Conservation (phyloP, 169 alveolate species). For the Miamiensis avidus region DNA sequence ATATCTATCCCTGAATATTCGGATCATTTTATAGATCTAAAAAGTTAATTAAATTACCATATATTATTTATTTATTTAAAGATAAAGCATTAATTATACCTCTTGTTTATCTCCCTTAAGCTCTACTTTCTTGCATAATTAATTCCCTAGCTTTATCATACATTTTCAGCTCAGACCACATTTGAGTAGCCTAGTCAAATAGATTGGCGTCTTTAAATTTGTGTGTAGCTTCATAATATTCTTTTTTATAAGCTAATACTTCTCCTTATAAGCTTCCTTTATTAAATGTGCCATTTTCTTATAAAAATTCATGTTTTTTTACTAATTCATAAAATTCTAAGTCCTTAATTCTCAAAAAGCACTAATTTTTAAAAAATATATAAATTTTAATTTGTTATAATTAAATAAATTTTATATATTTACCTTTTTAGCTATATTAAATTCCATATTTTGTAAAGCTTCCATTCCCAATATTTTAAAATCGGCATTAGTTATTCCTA, state of each 20-base stretch:
- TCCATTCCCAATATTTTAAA: slow-evolving; percentile 89
- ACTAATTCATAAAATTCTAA: slow-evolving; percentile 76
- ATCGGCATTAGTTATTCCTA: slow-evolving; percentile 91
- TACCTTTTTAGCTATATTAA: slow-evolving; percentile 85
- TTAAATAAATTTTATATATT: background rate
- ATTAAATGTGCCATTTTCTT: slow-evolving; percentile 54
- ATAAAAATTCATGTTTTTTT: slow-evolving; percentile 65
- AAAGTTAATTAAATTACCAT: too few species aligned
- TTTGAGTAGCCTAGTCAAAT: background rate
- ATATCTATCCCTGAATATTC: too few species aligned
- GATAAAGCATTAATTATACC: background rate
- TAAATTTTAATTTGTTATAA: background rate
- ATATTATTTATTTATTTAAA: too few species aligned
- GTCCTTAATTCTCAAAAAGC: slow-evolving; percentile 78
- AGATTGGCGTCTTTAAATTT: slow-evolving; percentile 69
- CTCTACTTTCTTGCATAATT: background rate
- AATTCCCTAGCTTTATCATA: background rate
- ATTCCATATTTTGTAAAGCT: slow-evolving; percentile 76
- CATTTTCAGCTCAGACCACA: background rate
- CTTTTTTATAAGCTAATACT: slow-evolving; percentile 75
- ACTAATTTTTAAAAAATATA: background rate
- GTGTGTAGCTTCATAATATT: background rate
- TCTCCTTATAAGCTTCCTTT: slow-evolving; percentile 75
- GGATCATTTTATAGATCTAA: too few species aligned
- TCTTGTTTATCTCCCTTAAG: background rate